Conservation (phyloP, 75 land plant genomes). For the Cryptomeria japonica region DNA sequence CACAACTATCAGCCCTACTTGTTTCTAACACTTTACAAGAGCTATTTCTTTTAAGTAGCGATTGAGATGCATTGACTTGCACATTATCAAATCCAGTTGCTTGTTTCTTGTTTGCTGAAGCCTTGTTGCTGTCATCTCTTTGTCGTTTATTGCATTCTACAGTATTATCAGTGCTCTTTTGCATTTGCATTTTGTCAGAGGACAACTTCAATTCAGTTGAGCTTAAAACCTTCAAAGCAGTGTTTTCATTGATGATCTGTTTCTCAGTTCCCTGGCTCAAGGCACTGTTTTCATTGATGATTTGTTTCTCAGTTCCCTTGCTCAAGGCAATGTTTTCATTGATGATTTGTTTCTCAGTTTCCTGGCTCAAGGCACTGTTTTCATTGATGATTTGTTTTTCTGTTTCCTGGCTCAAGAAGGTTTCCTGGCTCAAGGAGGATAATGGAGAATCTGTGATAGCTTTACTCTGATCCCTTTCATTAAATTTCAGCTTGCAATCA, state of each 20-base stretch:
- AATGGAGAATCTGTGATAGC: not conserved
- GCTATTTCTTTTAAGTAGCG: not conserved
- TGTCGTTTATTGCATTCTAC: constrained; percentile 16
- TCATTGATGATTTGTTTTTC: constrained; percentile 4
- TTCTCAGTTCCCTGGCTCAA: constrained; percentile 1
- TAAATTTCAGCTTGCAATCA: constrained; percentile 21
- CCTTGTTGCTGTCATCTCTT: constrained; percentile 3
- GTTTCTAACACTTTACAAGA: not conserved
- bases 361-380: not conserved
- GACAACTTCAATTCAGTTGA: constrained; percentile 5
- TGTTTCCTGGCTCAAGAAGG: too few species aligned
- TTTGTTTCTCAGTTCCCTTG: constrained; percentile 12
- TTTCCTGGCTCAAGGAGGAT: constrained; percentile 1
- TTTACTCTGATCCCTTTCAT: not conserved
- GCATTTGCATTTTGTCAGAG: constrained; percentile 15
- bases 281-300: not conserved
- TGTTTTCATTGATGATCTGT: not conserved
- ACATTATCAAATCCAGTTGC: constrained; percentile 13
- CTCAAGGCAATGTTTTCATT: not conserved
- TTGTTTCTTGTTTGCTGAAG: constrained; percentile 20
- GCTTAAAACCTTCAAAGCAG: not conserved
- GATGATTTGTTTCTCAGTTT: constrained; percentile 6
- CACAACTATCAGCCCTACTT: constrained; percentile 6
- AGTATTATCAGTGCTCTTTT: constrained; percentile 15
- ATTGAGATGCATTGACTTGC: not conserved